Conservation (phyloP, 345 rosid species). For the Limnanthes douglasii region DNA sequence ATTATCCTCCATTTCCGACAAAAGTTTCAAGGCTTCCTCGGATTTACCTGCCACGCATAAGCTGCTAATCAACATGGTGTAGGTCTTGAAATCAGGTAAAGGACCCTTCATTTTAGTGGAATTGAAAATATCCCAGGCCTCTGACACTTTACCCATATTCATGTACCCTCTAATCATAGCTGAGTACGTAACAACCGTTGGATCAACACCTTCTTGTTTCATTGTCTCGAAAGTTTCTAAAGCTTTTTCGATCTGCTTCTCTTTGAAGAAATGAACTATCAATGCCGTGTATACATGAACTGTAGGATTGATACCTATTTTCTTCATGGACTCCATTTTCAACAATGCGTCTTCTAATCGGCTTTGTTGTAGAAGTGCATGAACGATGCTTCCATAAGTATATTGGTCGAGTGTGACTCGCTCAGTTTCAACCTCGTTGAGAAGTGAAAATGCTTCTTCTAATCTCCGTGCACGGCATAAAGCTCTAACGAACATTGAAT, state of each 20-base stretch:
- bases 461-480: conserved; percentile 58
- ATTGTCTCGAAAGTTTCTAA: conserved; percentile 29
- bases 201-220: conserved; percentile 35
- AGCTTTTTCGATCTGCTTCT: conserved; percentile 36
- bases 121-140: conserved; percentile 42
- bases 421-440: conserved; percentile 22
- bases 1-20: conserved; percentile 38
- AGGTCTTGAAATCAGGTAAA: conserved; percentile 59
- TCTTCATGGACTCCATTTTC: conserved; percentile 53
- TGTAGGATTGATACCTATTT: conserved; percentile 31
- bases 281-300: conserved; percentile 69
- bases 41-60: conserved; percentile 46
- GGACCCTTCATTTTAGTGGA: conserved; percentile 33
- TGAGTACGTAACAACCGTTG: conserved; percentile 53
- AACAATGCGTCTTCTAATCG: conserved; percentile 38
- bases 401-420: conserved; percentile 26
- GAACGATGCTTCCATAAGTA: conserved; percentile 53
- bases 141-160: conserved; percentile 27
- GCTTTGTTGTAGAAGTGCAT: conserved; percentile 43
- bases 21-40: conserved; percentile 45
- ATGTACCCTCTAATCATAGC: conserved; percentile 55
- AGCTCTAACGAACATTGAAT: conserved; percentile 51
- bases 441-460: conserved; percentile 43
- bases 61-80: conserved; percentile 45
- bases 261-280: conserved; percentile 47